Base-by-base conservation (phyloP, 2,329 filamentous ascomycete species). In the Talaromyces albobiverticillius region DNA sequence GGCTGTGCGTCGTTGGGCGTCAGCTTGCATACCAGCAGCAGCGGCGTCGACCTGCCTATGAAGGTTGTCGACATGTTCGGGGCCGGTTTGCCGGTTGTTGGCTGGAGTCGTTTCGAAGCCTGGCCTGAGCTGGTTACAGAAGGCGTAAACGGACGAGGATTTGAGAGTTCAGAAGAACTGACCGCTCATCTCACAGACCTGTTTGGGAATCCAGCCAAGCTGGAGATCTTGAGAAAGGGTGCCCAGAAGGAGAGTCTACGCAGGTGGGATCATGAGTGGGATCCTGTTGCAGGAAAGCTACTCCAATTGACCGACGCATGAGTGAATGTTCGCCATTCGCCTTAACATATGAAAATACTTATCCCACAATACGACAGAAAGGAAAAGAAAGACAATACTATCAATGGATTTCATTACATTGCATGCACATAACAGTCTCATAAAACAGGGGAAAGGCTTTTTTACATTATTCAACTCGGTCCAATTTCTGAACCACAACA, bases 21-120 rank as follows among this genome's bases (percentile, higher is more conserved):
- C 22, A 95, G 90, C 54, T 77, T 99, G 23, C 94, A 99, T 74
- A 96, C 85, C 60, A 96, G 91, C 13, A 95, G 89, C 61, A 96
- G 90, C 2, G 94, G 94, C 1, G 91, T 99, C 0, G 94, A 99
- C 71, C 77, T 99, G 18, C 94, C 94, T 0, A 99, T 99, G 94
- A 99, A 99, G 74, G 91, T 99, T 1, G 92, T 99, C 13, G 94
- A 99, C 69, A 96, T 99, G 92, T 97, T 99, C 69, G 94, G 94
- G 2, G 88, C 92, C 0, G 94, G 93, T 0, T 76, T 99, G 25
- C 94, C 94, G 0, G 94, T 99, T 0, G 86, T 87, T 0, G 93
- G 91, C 3, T 97, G 94, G 80, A 83, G 83, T 23, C 81, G 82
- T 2, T 99, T 95, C 66, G 86, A 92, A 67, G 93, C 92, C 58